Base-by-base conservation (phyloP, 2,329 filamentous ascomycete species). In the Zasmidium citrigriseum region DNA sequence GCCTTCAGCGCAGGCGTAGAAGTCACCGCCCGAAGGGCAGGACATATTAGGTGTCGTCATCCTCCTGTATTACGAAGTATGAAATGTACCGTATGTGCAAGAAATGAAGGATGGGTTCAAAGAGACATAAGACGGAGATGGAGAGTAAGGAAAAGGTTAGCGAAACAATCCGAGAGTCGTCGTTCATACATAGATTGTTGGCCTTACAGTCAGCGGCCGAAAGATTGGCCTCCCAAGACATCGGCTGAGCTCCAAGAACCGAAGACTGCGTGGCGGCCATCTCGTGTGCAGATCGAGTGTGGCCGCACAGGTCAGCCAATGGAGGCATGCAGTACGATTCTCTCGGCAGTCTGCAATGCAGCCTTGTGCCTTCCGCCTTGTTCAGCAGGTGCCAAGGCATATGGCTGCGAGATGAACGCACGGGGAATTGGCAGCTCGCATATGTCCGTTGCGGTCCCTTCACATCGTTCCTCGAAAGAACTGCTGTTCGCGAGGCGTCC, bases 11-110 rank as follows among this genome's bases (percentile, higher is more conserved):
- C 57, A 59, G 21, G 57, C 53, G 52, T 55, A 55, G 48, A 59
- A 59, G 38, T 53, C 24, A 7, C 52, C 57, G 29, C 57, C 52
- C 24, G 46, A 41, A 24, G 57, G 57, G 46, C 57, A 59, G 20
- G 57, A 55, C 57, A 59, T 59, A 12, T 52, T 55, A 16, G 52
- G 57, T 14, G 49, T 57, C 16, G 29, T 47, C 55, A 57, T 57
- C 7, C 7, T 14, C 14, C 7, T 7, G 27, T 14, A 14, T 7
- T 41, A 41, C 18, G 14, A 41, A n/a, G 7, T n/a, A n/a, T n/a
- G 14, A 10, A n/a, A 16, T n/a, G 16, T 16, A n/a, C 18, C 7
- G 34, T 41, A n/a, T 16, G 34, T 41, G 18, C 4, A n/a, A 41
- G 34, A 41, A n/a, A 41, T 11, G 34, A 41, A 41, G 34, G 14